phyloP scores from a whole-genome alignment of 129 eudicot genomes.

The Smallanthus sonchifolius region DNA sequence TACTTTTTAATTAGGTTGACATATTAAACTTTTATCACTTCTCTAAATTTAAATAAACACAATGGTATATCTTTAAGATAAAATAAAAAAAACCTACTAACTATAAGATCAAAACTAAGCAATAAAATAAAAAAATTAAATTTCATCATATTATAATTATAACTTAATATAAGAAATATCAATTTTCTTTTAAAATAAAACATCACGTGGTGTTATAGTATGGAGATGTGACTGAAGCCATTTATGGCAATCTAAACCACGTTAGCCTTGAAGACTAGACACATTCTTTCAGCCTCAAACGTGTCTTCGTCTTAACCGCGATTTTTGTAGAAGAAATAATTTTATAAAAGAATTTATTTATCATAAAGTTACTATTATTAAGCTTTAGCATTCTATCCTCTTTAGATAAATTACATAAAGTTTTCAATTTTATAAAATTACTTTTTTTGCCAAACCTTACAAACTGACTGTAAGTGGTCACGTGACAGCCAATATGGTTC shows the following conservation, averaged over 20 bases:
- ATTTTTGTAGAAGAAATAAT: not conserved
- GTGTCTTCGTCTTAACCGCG: constrained; percentile 6
- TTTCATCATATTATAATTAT: not conserved
- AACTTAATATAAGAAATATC: not conserved
- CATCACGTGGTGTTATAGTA: constrained; percentile 13
- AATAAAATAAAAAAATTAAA: not conserved
- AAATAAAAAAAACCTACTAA: no score
- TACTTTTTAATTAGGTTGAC: no score
- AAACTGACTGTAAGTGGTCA: no score
- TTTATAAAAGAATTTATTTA: no score
- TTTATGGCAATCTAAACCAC: constrained; percentile 18
- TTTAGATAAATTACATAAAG: no score
- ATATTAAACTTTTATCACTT: not conserved
- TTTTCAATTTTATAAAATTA: no score
- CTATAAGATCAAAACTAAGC: no score
- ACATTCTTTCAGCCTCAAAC: constrained; percentile 1
- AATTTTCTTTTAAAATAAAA: not conserved
- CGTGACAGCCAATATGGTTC: no score
- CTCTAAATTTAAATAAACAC: no score
- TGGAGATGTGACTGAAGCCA: constrained; percentile 18
- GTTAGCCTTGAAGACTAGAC: constrained; percentile 6
- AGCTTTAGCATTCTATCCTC: no score
- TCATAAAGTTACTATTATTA: no score
- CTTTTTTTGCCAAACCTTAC: no score
- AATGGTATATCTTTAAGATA: not conserved